Conservation (phyloP, 352 stramenopile species). For the Pythium rhizo-oryzae region DNA sequence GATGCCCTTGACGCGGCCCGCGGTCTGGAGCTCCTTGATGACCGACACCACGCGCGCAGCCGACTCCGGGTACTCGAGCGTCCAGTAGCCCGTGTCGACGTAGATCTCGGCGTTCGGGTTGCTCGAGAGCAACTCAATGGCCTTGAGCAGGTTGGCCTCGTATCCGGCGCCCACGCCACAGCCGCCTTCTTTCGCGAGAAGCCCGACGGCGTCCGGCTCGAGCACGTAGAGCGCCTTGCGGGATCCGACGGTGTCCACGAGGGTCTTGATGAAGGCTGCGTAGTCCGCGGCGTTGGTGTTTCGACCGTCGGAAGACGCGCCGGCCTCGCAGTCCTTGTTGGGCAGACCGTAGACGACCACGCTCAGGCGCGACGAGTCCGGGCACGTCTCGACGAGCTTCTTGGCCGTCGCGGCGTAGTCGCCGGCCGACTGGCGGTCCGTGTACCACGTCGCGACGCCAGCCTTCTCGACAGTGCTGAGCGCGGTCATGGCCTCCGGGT, state of each 20-base stretch:
- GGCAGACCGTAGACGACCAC: conserved; percentile 74
- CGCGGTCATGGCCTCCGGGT: conserved; percentile 47
- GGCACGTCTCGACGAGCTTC: conserved; percentile 42
- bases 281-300: conserved; percentile 55
- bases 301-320: conserved; percentile 42
- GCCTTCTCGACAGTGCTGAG: conserved; percentile 53
- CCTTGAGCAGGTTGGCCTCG: conserved; percentile 53
- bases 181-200: conserved; percentile 43
- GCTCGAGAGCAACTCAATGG: conserved; percentile 43
- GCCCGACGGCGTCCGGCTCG: conserved; percentile 66
- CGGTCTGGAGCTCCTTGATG: conserved; percentile 37
- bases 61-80: conserved; percentile 32
- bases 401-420: conserved; percentile 42
- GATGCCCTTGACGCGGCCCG: conserved; percentile 41
- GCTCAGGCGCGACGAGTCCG: conserved; percentile 39
- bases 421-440: conserved; percentile 42
- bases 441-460: conserved; percentile 72
- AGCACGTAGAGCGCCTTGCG: conserved; percentile 75
- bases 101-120: conserved; percentile 77
- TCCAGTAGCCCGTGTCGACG: conserved; percentile 70
- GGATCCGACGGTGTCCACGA: conserved; percentile 41
- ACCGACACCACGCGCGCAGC: conserved; percentile 30
- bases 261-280: conserved; percentile 48
- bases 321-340: conserved; percentile 73
- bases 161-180: conserved; percentile 43